Conservation (phyloP, 495 filamentous ascomycete genomes). For the Letharia columbiana region DNA sequence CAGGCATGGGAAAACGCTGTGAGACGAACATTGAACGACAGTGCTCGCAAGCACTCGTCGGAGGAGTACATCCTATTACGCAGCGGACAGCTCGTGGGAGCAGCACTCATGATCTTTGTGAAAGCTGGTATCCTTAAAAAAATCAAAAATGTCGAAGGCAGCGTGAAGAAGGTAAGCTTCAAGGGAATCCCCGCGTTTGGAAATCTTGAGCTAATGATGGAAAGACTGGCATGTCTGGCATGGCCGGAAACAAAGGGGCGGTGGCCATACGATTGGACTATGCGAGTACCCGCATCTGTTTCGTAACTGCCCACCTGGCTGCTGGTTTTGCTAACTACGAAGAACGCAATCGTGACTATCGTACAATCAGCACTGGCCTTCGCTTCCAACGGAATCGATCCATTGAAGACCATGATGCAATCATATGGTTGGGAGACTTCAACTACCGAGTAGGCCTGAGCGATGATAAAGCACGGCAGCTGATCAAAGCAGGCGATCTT, state of each 20-base stretch:
- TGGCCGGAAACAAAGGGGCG: constrained; percentile 96
- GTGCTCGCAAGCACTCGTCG: constrained; percentile 49
- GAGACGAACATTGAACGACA: constrained; percentile 61
- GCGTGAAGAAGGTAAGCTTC: constrained; percentile 67
- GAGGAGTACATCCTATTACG: constrained; percentile 83
- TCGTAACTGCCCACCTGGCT: constrained; percentile 93
- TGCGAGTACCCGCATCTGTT: constrained; percentile 86
- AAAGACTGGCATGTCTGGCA: constrained; percentile 87
- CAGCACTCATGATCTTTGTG: constrained; percentile 84
- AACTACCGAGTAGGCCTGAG: constrained; percentile 92
- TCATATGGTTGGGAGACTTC: constrained; percentile 99
- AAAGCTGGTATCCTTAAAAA: constrained; percentile 62
- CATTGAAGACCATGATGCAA: constrained; percentile 85
- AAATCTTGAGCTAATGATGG: constrained; percentile 14
- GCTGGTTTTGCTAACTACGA: constrained; percentile 97
- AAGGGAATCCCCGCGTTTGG: not conserved
- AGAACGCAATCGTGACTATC: constrained; percentile 87
- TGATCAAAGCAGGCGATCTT: constrained; percentile 61
- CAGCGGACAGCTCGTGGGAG: constrained; percentile 90
- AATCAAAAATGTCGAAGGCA: constrained; percentile 95
- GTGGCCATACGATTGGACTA: constrained; percentile 95
- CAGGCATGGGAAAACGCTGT: constrained; percentile 82
- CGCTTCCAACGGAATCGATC: constrained; percentile 81
- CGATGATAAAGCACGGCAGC: constrained; percentile 67
- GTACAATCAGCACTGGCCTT: constrained; percentile 77